Base-by-base conservation (phyloP, 441 rosid species). In the Eruca vesicaria region DNA sequence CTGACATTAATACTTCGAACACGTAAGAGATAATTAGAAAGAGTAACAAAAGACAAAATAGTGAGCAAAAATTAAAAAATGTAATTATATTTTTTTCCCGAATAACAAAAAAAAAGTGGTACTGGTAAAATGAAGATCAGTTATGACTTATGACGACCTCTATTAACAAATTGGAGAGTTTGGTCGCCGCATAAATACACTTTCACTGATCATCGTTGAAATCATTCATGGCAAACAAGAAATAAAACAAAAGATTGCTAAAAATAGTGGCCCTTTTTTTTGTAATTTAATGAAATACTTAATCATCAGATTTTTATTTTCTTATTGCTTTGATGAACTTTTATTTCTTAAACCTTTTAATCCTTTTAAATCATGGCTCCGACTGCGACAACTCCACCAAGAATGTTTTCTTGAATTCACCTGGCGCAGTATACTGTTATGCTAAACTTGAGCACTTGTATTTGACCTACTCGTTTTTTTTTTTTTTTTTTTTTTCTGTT, bases 171-270 rank as follows among this genome's bases (percentile, higher is more conserved):
- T 61, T 32, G 23, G 29, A 61, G 43, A 45, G 48, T 60, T 26
- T 38, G 33, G 31, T 71, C 73, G 74, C 74, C 74, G 74, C 74
- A 43, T 70, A 69, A 28, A 69, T 69, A 59, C 66, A 69, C 33
- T 33, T 59, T 41, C 57, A 60, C 35, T 43, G 43, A 15, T 7
- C 38, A 36, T 36, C 33, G 38, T 16, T 16, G 11, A n/a, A 57
- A 69, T 26, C 36, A 57, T 41, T 59, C 31, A 70, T 70, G 19
- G 67, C 67, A 20, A 61, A 43, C 75, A 61, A 48, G 75, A 71
- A 45, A 38, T 16, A 33, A 68, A 68, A 38, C 19, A 45, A 71
- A 71, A 45, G 33, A 71, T 31, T 59, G 60, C 68, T 43, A 60
- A 70, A 61, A 71, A 43, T 60, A 32, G 68, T 48, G 75, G 61